Conservation (phyloP, 1,284 basidiomycete species). For the Lignosus rhinocerotis region DNA sequence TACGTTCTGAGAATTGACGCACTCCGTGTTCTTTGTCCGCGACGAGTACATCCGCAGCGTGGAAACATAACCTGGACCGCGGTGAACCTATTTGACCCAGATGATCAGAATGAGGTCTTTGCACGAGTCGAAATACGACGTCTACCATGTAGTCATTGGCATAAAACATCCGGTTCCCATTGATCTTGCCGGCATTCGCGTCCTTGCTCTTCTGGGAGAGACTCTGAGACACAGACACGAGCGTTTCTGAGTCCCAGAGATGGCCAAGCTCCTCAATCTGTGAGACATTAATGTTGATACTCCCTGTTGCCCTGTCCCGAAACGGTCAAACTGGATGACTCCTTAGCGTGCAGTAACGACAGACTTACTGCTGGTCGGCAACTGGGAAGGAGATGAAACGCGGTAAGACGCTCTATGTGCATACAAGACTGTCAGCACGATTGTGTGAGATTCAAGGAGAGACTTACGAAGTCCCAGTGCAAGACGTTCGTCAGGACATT, state of each 20-base stretch:
- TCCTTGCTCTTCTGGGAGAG: conserved; percentile 40
- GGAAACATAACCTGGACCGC: conserved; percentile 57
- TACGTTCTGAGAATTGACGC: conserved; percentile 62
- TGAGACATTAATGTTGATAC: conserved; percentile 59
- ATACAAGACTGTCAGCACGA: background rate
- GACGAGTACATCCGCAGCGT: conserved; percentile 67
- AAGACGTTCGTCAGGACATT: conserved; percentile 55
- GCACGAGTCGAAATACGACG: background rate
- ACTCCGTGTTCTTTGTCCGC: conserved; percentile 65
- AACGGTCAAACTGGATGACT: background rate
- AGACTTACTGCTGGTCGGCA: conserved; percentile 53
- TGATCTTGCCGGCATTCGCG: conserved; percentile 58
- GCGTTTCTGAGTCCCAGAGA: conserved; percentile 46
- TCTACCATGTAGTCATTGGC: conserved; percentile 68
- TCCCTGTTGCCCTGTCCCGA: conserved; percentile 47
- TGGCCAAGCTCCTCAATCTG: conserved; percentile 52
- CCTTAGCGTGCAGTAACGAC: no score
- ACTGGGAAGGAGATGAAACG: conserved; percentile 67
- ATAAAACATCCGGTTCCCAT: conserved; percentile 67
- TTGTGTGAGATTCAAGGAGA: background rate
- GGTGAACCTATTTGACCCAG: conserved; percentile 47
- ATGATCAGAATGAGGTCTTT: background rate
- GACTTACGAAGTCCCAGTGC: conserved; percentile 68
- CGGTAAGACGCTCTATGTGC: conserved; percentile 52
- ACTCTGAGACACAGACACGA: conserved; percentile 44